These are phyloP conservation scores for Darksidea phi DNA, from an alignment of 495 filamentous ascomycete species.

Conservation along the genomic window DNA sequence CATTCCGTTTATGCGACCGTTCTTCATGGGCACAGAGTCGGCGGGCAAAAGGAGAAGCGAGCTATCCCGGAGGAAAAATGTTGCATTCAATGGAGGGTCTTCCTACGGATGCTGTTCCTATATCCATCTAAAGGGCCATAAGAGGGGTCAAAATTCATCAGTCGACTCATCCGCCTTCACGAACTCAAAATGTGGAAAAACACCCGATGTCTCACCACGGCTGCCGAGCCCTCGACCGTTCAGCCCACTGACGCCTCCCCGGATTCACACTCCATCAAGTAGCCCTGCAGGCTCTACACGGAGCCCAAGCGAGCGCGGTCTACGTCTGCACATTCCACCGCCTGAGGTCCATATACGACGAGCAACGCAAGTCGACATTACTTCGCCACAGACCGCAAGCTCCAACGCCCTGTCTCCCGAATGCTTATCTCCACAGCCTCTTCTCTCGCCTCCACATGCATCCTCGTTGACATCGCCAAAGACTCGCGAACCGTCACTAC, in stretches of 20 bases:
- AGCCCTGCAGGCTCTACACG: slow-evolving; percentile 1
- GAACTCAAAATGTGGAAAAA: slow-evolving; percentile 6
- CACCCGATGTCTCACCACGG: slow-evolving; percentile 20
- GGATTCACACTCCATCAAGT: slow-evolving; percentile 4
- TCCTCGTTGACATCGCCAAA: neutral
- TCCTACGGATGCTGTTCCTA: too few relatives aligned
- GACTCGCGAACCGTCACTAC: neutral
- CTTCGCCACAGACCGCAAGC: slow-evolving; percentile 26
- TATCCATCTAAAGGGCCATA: too few relatives aligned
- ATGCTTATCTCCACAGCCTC: slow-evolving; percentile 21
- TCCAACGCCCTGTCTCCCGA: slow-evolving; percentile 23
- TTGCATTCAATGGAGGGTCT: neutral
- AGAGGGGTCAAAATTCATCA: neutral
- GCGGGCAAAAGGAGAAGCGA: slow-evolving; percentile 8
- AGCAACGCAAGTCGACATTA: neutral
- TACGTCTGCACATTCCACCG: slow-evolving; percentile 18
- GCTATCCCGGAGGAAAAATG: slow-evolving; percentile 4
- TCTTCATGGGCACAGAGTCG: slow-evolving; percentile 13
- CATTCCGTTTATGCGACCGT: slow-evolving; percentile 28
- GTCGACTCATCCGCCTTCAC: slow-evolving; percentile 7
- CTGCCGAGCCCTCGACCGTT: slow-evolving; percentile 14
- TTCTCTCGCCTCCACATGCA: slow-evolving; percentile 18
- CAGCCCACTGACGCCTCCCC: slow-evolving; percentile 23
- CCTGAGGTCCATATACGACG: neutral
- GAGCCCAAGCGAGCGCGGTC: slow-evolving; percentile 18